These are phyloP conservation scores for Mycena indigotica DNA, from an alignment of 768 basidiomycete genomes.

Conservation along the genomic window DNA sequence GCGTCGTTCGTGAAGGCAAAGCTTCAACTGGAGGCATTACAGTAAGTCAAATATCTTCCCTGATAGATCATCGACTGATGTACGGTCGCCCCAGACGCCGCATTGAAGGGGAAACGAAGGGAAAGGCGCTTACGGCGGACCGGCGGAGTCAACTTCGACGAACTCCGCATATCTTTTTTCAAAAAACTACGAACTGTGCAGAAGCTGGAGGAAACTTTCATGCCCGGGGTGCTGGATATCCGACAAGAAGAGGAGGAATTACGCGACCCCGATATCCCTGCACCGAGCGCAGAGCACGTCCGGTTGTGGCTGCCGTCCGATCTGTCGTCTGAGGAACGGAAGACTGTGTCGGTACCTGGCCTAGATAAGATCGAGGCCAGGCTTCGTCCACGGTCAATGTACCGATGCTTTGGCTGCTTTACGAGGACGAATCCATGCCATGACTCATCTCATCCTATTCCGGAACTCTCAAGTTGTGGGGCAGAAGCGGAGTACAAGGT, in stretches of 20 bases:
- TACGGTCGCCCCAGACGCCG: not conserved
- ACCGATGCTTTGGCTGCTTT: not conserved
- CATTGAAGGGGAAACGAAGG: not conserved
- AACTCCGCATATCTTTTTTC: constrained; percentile 7
- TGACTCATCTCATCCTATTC: constrained; percentile 6
- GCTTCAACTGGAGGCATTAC: not conserved
- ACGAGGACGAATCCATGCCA: constrained; percentile 2
- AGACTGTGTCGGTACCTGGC: not conserved
- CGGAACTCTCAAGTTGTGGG: constrained; percentile 4
- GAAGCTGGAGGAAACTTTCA: not conserved
- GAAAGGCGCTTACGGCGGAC: not conserved
- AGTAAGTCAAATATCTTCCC: not conserved
- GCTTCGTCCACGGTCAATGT: constrained; percentile 8
- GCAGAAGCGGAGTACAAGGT: constrained; percentile 1
- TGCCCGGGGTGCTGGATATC: constrained; percentile 5
- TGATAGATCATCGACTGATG: not conserved
- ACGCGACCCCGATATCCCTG: not conserved
- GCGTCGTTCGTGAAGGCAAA: not conserved
- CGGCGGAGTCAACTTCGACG: not conserved
- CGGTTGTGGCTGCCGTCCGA: constrained; percentile 13
- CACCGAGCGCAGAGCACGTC: constrained; percentile 12
- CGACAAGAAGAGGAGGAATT: constrained; percentile 8
- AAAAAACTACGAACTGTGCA: constrained; percentile 9
- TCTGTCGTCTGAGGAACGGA: not conserved
- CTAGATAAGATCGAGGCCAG: constrained; percentile 4